Evolutionary conservation across 352 stramenopile species (phyloP).

Genomic region (Phytopythium delawarense): DNA sequence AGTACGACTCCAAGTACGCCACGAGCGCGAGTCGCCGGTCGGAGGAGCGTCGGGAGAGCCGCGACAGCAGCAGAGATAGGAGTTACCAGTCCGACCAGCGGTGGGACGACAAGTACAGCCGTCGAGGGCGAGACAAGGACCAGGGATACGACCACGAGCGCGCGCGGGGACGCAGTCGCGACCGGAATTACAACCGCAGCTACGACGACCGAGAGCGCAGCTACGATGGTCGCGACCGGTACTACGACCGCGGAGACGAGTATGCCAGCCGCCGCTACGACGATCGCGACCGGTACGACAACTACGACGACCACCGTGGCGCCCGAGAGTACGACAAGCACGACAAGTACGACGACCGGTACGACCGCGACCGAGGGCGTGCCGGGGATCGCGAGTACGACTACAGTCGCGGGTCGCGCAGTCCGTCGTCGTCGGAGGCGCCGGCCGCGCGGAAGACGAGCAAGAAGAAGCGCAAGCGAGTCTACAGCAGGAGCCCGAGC

Average conservation of each 20-base stretch:
- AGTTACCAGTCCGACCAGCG: conserved; percentile 10
- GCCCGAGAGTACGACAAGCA: conserved; percentile 4
- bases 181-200: conserved; percentile 16
- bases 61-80: conserved; percentile 8
- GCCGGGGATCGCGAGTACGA: not conserved
- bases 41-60: not conserved
- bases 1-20: not conserved
- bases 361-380: not conserved
- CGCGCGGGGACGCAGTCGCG: conserved; percentile 12
- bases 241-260: conserved; percentile 16
- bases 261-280: conserved; percentile 26
- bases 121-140: conserved; percentile 8
- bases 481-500: conserved; percentile 15
- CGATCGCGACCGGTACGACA: conserved; percentile 26
- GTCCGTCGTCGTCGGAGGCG: conserved; percentile 4
- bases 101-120: conserved; percentile 7
- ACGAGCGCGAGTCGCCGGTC: not conserved
- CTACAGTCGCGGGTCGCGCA: conserved; percentile 8
- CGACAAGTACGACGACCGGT: not conserved
- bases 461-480: conserved; percentile 35
- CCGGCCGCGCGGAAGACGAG: conserved; percentile 5
- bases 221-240: conserved; percentile 31
- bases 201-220: conserved; percentile 20
- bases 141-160: conserved; percentile 6
- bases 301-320: conserved; percentile 18